phyloP scores from a whole-genome alignment of 768 basidiomycete genomes.

The Hemileccinum impolitum region DNA sequence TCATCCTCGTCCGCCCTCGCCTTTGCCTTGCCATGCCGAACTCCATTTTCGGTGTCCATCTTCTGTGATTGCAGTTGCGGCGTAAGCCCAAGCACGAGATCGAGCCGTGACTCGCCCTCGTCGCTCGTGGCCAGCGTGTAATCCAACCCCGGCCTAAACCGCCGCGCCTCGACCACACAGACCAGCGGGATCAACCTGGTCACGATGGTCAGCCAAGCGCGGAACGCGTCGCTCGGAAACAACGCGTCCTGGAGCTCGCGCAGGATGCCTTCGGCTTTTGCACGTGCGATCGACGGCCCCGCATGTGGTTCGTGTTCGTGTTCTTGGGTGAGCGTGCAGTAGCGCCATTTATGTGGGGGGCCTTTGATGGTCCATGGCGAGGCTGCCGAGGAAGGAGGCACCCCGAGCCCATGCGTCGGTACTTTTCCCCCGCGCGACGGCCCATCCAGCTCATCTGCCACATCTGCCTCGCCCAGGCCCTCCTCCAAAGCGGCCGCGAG shows the following conservation, averaged over 20 bases:
- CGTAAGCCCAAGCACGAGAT: slow-evolving; percentile 84
- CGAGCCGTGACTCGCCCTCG: slow-evolving; percentile 75
- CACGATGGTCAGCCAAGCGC: slow-evolving; percentile 82
- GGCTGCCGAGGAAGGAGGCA: slow-evolving; percentile 38
- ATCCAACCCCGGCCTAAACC: slow-evolving; percentile 90
- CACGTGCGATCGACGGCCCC: slow-evolving; percentile 9
- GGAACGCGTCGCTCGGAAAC: slow-evolving; percentile 78
- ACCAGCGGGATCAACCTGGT: slow-evolving; percentile 69
- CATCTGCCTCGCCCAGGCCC: slow-evolving; percentile 62
- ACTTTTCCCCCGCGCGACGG: slow-evolving; percentile 48
- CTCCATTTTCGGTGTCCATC: slow-evolving; percentile 10
- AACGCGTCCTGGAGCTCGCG: slow-evolving; percentile 66
- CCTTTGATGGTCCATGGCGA: slow-evolving; percentile 71
- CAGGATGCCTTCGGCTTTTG: slow-evolving; percentile 19
- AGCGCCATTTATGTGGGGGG: slow-evolving; percentile 94
- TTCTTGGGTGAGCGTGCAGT: slow-evolving; percentile 55
- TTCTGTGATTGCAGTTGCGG: slow-evolving; percentile 44
- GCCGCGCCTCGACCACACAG: slow-evolving; percentile 73
- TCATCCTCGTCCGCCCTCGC: slow-evolving; percentile 12
- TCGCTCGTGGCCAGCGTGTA: slow-evolving; percentile 93
- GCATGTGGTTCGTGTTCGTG: not conserved
- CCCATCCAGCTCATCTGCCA: slow-evolving; percentile 57
- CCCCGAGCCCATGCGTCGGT: slow-evolving; percentile 67
- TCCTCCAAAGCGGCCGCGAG: slow-evolving; percentile 67
- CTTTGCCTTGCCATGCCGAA: slow-evolving; percentile 25